Percentiles rank a stretch among this genome's conserved stretches.
phyloP scores from a whole-genome alignment of 768 basidiomycete species.

The Leccinum boreale region DNA sequence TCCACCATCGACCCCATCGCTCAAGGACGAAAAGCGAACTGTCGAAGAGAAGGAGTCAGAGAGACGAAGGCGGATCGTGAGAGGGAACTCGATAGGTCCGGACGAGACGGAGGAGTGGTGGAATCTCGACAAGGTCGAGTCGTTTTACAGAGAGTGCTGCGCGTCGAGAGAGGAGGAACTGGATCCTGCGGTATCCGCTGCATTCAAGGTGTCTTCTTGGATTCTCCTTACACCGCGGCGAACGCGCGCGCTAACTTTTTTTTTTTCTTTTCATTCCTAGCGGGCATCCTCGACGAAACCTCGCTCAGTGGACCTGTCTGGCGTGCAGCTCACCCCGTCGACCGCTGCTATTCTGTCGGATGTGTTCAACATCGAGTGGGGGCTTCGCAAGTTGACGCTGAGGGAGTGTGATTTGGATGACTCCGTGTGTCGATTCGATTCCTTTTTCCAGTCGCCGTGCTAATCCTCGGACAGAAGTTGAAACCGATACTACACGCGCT shows the following conservation, averaged over 20 bases:
- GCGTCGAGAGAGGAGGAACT: conserved; percentile 66
- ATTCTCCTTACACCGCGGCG: neutral
- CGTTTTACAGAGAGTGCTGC: conserved; percentile 86
- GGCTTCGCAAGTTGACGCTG: conserved; percentile 28
- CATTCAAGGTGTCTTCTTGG: conserved; percentile 56
- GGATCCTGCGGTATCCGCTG: conserved; percentile 59
- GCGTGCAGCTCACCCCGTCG: neutral
- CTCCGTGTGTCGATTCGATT: neutral
- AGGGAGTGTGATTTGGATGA: conserved; percentile 43
- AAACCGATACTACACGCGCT: neutral
- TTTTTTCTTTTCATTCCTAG: neutral
- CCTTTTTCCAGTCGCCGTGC: neutral
- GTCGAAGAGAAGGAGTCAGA: conserved; percentile 75
- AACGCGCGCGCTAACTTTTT: conserved; percentile 20
- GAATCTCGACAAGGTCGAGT: conserved; percentile 38
- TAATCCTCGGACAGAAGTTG: neutral
- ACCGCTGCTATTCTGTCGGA: conserved; percentile 80
- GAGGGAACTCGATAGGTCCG: conserved; percentile 44
- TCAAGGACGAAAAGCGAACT: conserved; percentile 79
- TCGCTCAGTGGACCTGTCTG: neutral
- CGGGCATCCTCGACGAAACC: neutral
- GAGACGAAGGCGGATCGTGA: conserved; percentile 63
- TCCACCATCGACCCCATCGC: conserved; percentile 75
- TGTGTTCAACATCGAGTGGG: conserved; percentile 62
- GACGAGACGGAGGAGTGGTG: conserved; percentile 64